Evolutionary conservation across 2,329 filamentous ascomycete genomes (phyloP), one percentile per base, ranked within the genome.

Genomic region (Diplodia corticola): DNA sequence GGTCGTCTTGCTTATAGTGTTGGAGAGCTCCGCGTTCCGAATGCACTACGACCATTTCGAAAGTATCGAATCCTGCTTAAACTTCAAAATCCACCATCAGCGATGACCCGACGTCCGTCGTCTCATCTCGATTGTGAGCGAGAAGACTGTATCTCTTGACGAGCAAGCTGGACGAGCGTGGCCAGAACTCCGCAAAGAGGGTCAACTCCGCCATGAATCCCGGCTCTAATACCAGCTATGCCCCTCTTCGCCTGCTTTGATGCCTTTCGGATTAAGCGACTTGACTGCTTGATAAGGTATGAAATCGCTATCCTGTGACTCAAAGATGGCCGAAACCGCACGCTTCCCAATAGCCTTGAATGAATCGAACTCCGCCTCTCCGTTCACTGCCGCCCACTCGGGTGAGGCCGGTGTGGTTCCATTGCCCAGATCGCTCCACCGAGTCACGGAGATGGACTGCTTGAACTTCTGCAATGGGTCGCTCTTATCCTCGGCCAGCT

Each of bases 351-450:
- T 78, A 35, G 78, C 74, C 2, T 70, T 70, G 68, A 89, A 87
- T 40, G 84, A 86, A 70, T 87, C 82, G 71, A 84, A 88, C 7
- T 75, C 74, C 1, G 74, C 73, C 13, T 78, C 69, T 5, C 83
- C 84, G 70, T 85, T 85, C 40, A 83, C 79, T n/a, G 85, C 83
- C 12, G 81, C 81, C 83, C 86, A 88, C 68, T 87, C 84, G 4
- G 76, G 76, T n/a, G 77, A 80, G 12, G 76, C 76, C 2, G 86
- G 84, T 10, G 78, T 79, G 1, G 75, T 80, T 1, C 85, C 85
- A 73, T 86, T 80, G 1, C 86, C 86, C 17, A 89, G 72, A 74
- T 89, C 86, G 68, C 82, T 84, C 86, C 86, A 89, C 20, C 86
- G 76, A 7, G 86, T 88, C 4, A 88, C 83, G 4, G 86, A 80